phyloP scores from a whole-genome alignment of 2,329 filamentous ascomycete species.

The Leptographium lundbergii region DNA sequence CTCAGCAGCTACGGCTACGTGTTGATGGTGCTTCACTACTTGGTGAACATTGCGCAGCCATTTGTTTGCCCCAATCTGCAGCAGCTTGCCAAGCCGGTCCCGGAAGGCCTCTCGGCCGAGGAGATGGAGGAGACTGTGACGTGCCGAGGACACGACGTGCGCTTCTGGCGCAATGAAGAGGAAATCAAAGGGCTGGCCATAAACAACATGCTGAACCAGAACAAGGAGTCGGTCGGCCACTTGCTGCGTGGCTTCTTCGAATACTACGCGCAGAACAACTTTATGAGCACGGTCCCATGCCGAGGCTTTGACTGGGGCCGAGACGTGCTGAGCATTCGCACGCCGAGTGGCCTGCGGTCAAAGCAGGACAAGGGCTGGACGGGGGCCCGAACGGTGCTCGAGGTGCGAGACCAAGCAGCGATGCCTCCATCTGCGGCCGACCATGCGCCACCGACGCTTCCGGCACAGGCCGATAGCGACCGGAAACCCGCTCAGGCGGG shows the following conservation, averaged over 20 bases:
- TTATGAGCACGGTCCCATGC: slow-evolving; percentile 35
- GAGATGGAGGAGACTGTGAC: slow-evolving; percentile 26
- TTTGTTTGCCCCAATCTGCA: slow-evolving; percentile 81
- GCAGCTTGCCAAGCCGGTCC: slow-evolving; percentile 31
- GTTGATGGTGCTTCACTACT: slow-evolving; percentile 82
- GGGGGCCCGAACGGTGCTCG: slow-evolving; percentile 59
- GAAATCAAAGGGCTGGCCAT: slow-evolving; percentile 51
- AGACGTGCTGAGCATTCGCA: slow-evolving; percentile 68
- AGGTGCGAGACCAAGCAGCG: slow-evolving; percentile 28
- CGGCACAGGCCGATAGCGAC: not conserved
- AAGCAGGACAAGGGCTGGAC: slow-evolving; percentile 81
- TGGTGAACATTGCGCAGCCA: slow-evolving; percentile 69
- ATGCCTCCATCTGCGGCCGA: slow-evolving; percentile 12
- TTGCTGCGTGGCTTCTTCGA: slow-evolving; percentile 78
- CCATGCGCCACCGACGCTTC: not conserved
- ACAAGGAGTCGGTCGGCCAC: slow-evolving; percentile 55
- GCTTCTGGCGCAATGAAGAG: slow-evolving; percentile 65
- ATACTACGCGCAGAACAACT: slow-evolving; percentile 58
- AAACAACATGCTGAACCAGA: slow-evolving; percentile 49
- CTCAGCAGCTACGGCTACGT: slow-evolving; percentile 86
- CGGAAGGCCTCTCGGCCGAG: slow-evolving; percentile 23
- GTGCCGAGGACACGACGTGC: slow-evolving; percentile 56
- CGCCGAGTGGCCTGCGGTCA: slow-evolving; percentile 52
- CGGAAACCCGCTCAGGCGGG: no score
- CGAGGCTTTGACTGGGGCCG: slow-evolving; percentile 68